Base-by-base conservation (phyloP, 495 filamentous ascomycete species). In the Podospora pseudopauciseta region DNA sequence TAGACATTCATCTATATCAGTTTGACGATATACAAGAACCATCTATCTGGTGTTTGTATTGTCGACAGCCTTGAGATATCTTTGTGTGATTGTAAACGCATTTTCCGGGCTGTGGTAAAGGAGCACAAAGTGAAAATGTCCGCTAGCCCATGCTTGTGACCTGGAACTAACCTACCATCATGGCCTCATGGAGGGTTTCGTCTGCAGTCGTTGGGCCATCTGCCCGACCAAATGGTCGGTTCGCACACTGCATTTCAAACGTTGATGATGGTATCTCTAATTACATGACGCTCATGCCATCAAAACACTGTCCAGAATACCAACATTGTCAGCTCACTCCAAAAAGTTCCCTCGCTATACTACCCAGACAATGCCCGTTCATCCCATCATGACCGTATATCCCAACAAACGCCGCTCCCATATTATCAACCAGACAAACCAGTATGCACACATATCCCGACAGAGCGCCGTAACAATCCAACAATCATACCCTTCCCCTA, bases 401-500 rank as follows among this genome's bases (percentile, higher is more conserved):
- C 39, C 39, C 13, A 16, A 49, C 9, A 49, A 49, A 49, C 39
- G 39, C 39, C 39, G 7, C 5, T 11, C 39, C 39, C 39, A 49
- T 11, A 49, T 49, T 49, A 49, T 32, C 30, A 7, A 49, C 2
- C 39, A 11, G 13, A 49, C 39, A 49, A 49, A 13, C 39, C 39
- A 32, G 39, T 49, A 49, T 49, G 39, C 39, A 49, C 39, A 11
- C 39, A 49, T 16, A 49, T 49, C 39, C 39, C 7, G 9, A 49
- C 39, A 2, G 1, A 49, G 15, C 55, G n/a, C 55, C n/a, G 55
- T 5, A 20, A 58, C 6, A 20, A 58, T 15, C n/a, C 55, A 58
- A 58, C 23, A 19, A 27, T 73, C 69, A 72, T 30, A 32, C 67
- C 66, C 82, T 80, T 1, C 92, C 92, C 15, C 79, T 83, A 9